These are phyloP conservation scores for Claviceps sp. DNA, from an alignment of 2,329 filamentous ascomycete genomes.

Conservation along the genomic window DNA sequence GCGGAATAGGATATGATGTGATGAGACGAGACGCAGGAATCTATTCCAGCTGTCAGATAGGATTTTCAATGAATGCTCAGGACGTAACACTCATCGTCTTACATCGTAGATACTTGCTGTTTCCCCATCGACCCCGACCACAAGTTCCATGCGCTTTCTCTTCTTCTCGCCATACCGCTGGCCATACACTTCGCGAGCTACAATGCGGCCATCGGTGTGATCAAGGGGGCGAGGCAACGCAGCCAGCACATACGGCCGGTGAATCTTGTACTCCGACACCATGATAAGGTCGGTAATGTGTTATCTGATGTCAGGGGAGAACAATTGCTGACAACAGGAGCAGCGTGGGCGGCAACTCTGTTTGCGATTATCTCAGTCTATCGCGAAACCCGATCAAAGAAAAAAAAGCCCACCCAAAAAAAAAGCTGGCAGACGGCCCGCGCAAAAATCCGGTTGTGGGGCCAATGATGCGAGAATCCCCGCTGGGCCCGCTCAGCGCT, in stretches of 20 bases:
- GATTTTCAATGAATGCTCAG: too few relatives aligned
- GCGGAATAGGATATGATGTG: constrained; percentile 54
- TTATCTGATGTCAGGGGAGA: background rate
- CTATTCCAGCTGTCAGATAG: constrained; percentile 22
- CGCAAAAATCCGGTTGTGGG: constrained; percentile 23
- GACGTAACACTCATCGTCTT: constrained; percentile 12
- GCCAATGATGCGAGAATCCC: constrained; percentile 1
- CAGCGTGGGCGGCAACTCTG: background rate
- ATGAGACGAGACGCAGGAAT: constrained; percentile 46
- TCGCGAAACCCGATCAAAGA: constrained; percentile 12
- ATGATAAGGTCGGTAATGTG: constrained; percentile 21
- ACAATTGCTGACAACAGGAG: background rate
- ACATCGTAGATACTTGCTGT: constrained; percentile 54
- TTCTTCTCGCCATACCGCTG: constrained; percentile 44
- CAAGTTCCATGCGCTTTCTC: constrained; percentile 49
- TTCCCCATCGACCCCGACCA: constrained; percentile 51
- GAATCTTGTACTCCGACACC: constrained; percentile 47
- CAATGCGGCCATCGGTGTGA: constrained; percentile 34
- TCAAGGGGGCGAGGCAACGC: constrained; percentile 46
- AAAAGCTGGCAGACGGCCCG: constrained; percentile 19
- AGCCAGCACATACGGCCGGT: constrained; percentile 50
- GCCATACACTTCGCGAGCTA: constrained; percentile 48
- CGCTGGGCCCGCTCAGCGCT: background rate
- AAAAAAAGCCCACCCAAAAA: constrained; percentile 19
- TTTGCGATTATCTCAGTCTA: background rate